Base-by-base conservation (phyloP, 148 eudicot genomes). In the Rheum nobile region DNA sequence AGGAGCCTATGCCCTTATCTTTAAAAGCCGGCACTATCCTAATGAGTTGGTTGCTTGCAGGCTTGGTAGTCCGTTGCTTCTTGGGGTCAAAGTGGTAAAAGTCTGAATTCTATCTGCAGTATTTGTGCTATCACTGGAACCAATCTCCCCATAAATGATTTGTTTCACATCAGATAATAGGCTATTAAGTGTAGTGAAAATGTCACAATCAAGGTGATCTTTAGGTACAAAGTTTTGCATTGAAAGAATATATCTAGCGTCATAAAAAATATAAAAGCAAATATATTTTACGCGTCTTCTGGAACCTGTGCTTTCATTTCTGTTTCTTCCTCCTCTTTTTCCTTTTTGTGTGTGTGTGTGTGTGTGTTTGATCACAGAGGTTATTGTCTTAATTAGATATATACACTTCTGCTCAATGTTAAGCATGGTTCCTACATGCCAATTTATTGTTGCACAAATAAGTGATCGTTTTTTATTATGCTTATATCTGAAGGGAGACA, bases 1-100 rank as follows among this genome's bases (percentile, higher is more conserved):
- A 77, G 97, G 99, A 82, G 97, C 99, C 47, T 96, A 92, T 88
- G 99, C 99, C 68, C 99, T 96, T 26, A 87, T 92, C 74, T 96
- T 96, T 63, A 96, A 96, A 87, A 96, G 99, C 75, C 82, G 84
- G 28, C 97, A 89, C 78, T 92, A 92, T 81, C 99, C 97, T 34
- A 92, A 96, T 84, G 99, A 96, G 82, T 80, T 96, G 87, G 74
- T 96, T 85, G 97, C 99, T 80, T 96, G 99, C 80, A 96, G 90
- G 80, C 99, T 93, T 81, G 99, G 99, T 59, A 90, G 99, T 75
- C 99, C 99, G 11, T 77, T 96, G 86, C 94, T 96, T 75, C 96
- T 96, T 76, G 99, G 97, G 72, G 91, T 96, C 77, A 96, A 92
- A 84, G 99, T 96, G 83, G 84, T 89, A 80, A 65, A 47, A 21